These are phyloP conservation scores for Hanseniaspora mollemarum DNA, from an alignment of 805 yeast species.

Conservation along the genomic window DNA sequence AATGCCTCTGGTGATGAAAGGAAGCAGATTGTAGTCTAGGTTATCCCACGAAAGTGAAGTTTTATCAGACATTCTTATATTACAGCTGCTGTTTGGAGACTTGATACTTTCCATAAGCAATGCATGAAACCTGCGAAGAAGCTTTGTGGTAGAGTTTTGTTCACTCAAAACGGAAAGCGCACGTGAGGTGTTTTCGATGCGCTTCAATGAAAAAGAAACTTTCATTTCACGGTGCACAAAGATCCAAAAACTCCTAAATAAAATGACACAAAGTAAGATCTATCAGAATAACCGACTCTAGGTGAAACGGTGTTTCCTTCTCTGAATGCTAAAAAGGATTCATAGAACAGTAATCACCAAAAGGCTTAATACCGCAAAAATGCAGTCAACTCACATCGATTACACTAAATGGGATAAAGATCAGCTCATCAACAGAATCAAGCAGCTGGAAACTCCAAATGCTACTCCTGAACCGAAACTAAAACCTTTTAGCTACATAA, in stretches of 20 bases:
- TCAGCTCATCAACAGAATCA: slow-evolving; percentile 47
- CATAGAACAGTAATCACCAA: background rate
- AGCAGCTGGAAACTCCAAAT: slow-evolving; percentile 39
- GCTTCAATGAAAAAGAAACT: too few relatives aligned
- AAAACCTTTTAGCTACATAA: slow-evolving; percentile 53
- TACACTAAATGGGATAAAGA: slow-evolving; percentile 56
- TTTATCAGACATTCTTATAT: slow-evolving; percentile 23
- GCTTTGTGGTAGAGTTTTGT: too few relatives aligned
- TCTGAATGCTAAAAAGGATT: background rate
- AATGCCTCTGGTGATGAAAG: slow-evolving; percentile 63
- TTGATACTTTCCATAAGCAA: background rate
- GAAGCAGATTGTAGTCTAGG: slow-evolving; percentile 41
- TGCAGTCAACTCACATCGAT: slow-evolving; percentile 19
- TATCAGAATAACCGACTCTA: background rate
- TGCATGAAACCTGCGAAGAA: too few relatives aligned
- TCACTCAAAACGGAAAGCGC: too few relatives aligned
- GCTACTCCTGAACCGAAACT: slow-evolving; percentile 23
- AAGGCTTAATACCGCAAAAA: background rate
- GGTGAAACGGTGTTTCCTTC: background rate
- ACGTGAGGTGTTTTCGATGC: too few relatives aligned
- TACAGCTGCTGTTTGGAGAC: background rate
- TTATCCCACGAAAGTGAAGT: slow-evolving; percentile 54
- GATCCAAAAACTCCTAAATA: background rate
- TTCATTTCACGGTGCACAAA: too few relatives aligned
- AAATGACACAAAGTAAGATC: background rate